phyloP scores from a whole-genome alignment of 1,284 basidiomycete species.

The Ustilago trichophora region DNA sequence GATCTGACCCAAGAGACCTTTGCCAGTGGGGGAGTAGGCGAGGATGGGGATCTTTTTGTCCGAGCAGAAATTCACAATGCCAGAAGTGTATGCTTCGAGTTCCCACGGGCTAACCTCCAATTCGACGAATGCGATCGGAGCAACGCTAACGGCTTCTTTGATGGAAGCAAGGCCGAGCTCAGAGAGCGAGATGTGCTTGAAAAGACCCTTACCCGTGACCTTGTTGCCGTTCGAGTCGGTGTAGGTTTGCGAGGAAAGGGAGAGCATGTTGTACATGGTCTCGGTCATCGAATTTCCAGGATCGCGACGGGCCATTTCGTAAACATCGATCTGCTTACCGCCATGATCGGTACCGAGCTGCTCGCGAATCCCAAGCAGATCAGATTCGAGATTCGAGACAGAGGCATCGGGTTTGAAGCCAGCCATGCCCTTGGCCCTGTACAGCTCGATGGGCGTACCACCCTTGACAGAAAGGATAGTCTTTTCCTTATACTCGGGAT shows the following conservation, averaged over 20 bases:
- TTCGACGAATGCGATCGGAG: conserved; percentile 72
- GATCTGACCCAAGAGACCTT: conserved; percentile 73
- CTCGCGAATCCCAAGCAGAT: conserved; percentile 38
- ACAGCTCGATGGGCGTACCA: conserved; percentile 57
- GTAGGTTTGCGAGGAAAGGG: conserved; percentile 36
- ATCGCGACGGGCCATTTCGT: conserved; percentile 55
- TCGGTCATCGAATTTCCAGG: conserved; percentile 19
- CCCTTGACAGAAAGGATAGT: conserved; percentile 72
- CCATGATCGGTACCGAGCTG: conserved; percentile 51
- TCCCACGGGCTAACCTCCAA: conserved; percentile 75
- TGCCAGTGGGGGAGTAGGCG: conserved; percentile 70
- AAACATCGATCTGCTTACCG: conserved; percentile 54
- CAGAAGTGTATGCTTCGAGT: conserved; percentile 68
- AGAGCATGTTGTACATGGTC: conserved; percentile 50
- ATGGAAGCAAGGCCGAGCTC: conserved; percentile 55
- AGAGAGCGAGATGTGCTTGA: conserved; percentile 56
- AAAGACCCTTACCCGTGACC: conserved; percentile 51
- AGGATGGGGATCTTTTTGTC: conserved; percentile 33
- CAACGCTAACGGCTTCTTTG: conserved; percentile 40
- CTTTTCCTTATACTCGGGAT: conserved; percentile 72
- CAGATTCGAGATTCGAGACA: conserved; percentile 35
- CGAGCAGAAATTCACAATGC: conserved; percentile 67
- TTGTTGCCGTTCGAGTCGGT: conserved; percentile 24
- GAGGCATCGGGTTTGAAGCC: conserved; percentile 36
- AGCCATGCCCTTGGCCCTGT: conserved; percentile 29